Evolutionary conservation across 371 early-diverging fungal species (phyloP), one percentile per base, ranked within the genome.

Genomic region (Circinella minor): DNA sequence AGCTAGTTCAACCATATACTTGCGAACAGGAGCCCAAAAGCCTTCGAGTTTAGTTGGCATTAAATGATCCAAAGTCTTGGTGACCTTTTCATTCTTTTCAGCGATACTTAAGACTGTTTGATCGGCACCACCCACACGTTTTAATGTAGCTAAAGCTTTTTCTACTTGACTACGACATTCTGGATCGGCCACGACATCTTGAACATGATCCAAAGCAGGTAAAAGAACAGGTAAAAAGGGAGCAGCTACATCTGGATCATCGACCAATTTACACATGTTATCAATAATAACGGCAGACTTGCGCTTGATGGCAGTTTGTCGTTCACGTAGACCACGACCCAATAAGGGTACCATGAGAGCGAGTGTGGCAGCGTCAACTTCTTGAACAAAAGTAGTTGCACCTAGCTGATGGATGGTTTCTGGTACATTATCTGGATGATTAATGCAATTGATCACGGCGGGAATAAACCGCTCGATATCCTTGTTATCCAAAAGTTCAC

Each of bases 221-320:
- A 94, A 76, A 65, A 94, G 83, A 69, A 88, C 81, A 55, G 94
- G 94, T 79, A 94, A 78, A 86, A 94, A 94, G 74, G 89, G 94
- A 10, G 88, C 90, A 63, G 93, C 94, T n/a, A 92, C 91, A 63
- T 85, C 86, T 18, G 95, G 94, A 77, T 92, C 88, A 71, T 89
- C 85, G 66, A 93, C 93, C 43, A 94, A 87, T 83, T 93, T 93
- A 77, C 89, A 93, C 89, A 94, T 89, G 80, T 94, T 94, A 77
- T 92, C 91, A 61, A 94, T 91, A 70, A 94, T 93, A 73, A 93
- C 89, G 65, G 93, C 90, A 68, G 92, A 81, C 80, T 92, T 91
- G 83, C 94, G 93, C 75, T 91, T 85, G 74, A 90, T 87, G 65
- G 89, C 71, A 39, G 88, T 88, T 47, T 78, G 75, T 63, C 89